These are phyloP conservation scores for Kernera saxatilis DNA, from an alignment of 345 rosid species.

Conservation along the genomic window DNA sequence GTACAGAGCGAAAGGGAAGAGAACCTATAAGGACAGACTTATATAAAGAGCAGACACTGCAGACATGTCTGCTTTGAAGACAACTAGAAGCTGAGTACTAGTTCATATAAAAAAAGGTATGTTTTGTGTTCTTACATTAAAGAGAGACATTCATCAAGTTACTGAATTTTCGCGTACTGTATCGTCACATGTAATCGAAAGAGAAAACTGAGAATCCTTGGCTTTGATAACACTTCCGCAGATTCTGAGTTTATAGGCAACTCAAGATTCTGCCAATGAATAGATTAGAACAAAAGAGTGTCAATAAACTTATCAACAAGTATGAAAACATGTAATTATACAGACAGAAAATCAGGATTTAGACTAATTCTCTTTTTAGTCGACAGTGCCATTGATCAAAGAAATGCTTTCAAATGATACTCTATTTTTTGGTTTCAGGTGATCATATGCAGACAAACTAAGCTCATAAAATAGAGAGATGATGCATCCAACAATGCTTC, in stretches of 20 bases:
- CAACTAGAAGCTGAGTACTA: neutral
- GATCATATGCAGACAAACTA: neutral
- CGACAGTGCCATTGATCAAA: neutral
- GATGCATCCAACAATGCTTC: neutral
- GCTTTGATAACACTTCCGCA: constrained; percentile 3
- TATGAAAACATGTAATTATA: neutral
- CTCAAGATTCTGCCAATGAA: constrained; percentile 4
- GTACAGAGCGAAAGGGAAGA: neutral
- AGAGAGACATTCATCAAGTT: constrained; percentile 5
- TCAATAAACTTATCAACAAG: constrained; percentile 1
- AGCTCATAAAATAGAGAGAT: neutral
- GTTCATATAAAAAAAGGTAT: neutral
- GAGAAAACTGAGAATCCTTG: constrained; percentile 3
- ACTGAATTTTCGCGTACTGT: neutral
- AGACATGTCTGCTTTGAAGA: neutral
- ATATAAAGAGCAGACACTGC: neutral
- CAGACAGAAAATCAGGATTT: neutral
- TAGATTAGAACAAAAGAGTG: neutral
- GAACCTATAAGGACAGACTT: constrained; percentile 1
- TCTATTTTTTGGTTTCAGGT: neutral
- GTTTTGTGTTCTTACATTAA: neutral
- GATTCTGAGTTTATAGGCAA: neutral
- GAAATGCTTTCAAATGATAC: neutral
- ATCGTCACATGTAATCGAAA: neutral
- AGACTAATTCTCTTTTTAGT: neutral